These are phyloP conservation scores for Parmelia sp. DNA, from an alignment of 495 filamentous ascomycete genomes.

Conservation along the genomic window DNA sequence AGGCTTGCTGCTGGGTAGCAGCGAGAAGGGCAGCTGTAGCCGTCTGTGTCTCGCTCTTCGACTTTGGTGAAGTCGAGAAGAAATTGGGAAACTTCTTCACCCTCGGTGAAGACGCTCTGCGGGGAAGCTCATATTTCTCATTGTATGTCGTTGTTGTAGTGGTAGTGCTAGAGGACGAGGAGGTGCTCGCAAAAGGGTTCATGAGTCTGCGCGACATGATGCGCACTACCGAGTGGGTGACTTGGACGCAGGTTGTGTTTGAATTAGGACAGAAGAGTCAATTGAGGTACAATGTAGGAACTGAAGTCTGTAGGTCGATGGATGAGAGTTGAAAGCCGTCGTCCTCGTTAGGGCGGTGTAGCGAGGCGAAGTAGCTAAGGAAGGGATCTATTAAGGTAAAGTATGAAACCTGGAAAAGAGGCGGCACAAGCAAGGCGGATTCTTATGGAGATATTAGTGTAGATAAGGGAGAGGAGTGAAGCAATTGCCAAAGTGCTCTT, in stretches of 20 bases:
- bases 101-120: slow-evolving; percentile 55
- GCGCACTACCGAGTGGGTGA: slow-evolving; percentile 35
- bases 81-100: slow-evolving; percentile 54
- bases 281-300: background rate
- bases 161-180: slow-evolving; percentile 39
- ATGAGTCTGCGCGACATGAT: slow-evolving; percentile 52
- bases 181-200: slow-evolving; percentile 42
- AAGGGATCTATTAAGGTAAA: slow-evolving; percentile 5
- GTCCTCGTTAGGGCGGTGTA: slow-evolving; percentile 12
- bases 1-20: slow-evolving; percentile 51
- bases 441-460: background rate
- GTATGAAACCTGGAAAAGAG: background rate
- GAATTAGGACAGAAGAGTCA: slow-evolving; percentile 13
- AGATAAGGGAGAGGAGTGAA: background rate
- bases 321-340: background rate
- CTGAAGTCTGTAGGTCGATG: background rate
- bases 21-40: slow-evolving; percentile 55
- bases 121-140: slow-evolving; percentile 44
- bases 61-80: slow-evolving; percentile 54
- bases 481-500: background rate
- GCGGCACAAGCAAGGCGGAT: background rate
- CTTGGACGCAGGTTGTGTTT: slow-evolving; percentile 21
- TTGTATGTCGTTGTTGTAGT: slow-evolving; percentile 39
- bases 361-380: slow-evolving; percentile 9
- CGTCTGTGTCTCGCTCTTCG: slow-evolving; percentile 42